Base-by-base conservation (phyloP, 305 asterid genomes). In the Solanum hybrid region DNA sequence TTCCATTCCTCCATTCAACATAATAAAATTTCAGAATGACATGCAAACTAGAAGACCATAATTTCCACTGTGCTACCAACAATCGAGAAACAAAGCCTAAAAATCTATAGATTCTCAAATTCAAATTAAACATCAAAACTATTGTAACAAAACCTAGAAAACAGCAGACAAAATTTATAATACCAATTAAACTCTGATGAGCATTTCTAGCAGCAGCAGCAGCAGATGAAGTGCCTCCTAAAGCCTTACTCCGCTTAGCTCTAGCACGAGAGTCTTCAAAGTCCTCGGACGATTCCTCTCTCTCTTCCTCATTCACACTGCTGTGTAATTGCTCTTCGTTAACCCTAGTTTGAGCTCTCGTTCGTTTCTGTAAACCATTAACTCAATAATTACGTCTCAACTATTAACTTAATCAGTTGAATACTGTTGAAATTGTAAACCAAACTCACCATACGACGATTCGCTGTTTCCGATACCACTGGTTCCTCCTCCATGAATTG, bases 281-380 rank as follows among this genome's bases (percentile, higher is more conserved):
- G 72, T 96, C 98, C 26, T 95, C 99, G 2, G 98, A 96, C 51
- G 96, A 95, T 76, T 95, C 98, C 78, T 94, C 98, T 90, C 95
- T 93, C 90, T 97, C 99, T 33, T 93, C 98, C 92, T 97, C 98
- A 90, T 93, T 92, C 29, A 88, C 93, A 68, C 90, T 94, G 45
- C 68, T 93, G 83, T 89, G 81, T 83, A 86, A 90, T 79, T 2
- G 95, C 22, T 82, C 96, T 82, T 93, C 95, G 65, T 91, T 91
- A 26, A 90, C 88, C 93, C 89, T 93, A 89, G 92, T 94, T 94
- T 89, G 95, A 94, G 90, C 95, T 96, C 97, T 95, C 92, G 92
- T 41, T 93, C 99, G 95, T 92, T 94, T 97, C 99, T 97, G 88
- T 91, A 89, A 51, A 68, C 77, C 7, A 90, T 83, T 39, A 73